phyloP scores from a whole-genome alignment of 164 flowering plant species.

The Tetrastigma voinierianum region DNA sequence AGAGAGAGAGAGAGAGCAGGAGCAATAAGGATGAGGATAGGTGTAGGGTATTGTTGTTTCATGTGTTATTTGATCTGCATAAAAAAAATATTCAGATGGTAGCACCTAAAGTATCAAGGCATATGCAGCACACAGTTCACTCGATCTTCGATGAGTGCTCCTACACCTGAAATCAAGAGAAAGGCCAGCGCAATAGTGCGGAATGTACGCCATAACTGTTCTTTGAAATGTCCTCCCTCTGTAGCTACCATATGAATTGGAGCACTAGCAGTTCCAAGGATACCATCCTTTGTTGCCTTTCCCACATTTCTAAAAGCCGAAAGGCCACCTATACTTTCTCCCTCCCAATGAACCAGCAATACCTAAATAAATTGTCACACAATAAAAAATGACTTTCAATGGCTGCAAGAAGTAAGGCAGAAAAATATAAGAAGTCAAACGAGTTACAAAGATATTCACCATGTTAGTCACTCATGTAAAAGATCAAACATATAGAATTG shows the following conservation, averaged over 20 bases:
- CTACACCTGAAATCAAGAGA: conserved; percentile 77
- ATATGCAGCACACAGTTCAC: conserved; percentile 76
- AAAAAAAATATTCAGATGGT: background rate
- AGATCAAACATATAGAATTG: background rate
- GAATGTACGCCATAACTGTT: conserved; percentile 84
- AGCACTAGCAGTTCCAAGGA: conserved; percentile 79
- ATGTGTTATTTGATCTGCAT: no score
- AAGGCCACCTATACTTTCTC: conserved; percentile 54
- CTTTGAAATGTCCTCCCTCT: conserved; percentile 78
- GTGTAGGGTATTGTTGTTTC: no score
- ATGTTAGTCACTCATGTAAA: background rate
- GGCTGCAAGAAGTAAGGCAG: background rate
- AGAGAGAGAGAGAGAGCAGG: no score
- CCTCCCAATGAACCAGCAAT: conserved; percentile 37
- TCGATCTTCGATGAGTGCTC: conserved; percentile 86
- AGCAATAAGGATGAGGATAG: no score
- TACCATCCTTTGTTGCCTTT: conserved; percentile 62
- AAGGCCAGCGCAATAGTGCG: conserved; percentile 77
- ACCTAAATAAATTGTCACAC: conserved; percentile 12
- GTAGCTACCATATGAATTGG: conserved; percentile 88
- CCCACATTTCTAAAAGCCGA: conserved; percentile 70
- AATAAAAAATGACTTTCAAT: background rate
- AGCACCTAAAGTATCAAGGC: background rate
- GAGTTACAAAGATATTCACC: background rate
- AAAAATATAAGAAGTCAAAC: background rate